A percentile compares a stretch with the other conserved stretches of the same genome.
phyloP scores from a whole-genome alignment of 805 yeast genomes.

The Saccharomycopsis microspora region DNA sequence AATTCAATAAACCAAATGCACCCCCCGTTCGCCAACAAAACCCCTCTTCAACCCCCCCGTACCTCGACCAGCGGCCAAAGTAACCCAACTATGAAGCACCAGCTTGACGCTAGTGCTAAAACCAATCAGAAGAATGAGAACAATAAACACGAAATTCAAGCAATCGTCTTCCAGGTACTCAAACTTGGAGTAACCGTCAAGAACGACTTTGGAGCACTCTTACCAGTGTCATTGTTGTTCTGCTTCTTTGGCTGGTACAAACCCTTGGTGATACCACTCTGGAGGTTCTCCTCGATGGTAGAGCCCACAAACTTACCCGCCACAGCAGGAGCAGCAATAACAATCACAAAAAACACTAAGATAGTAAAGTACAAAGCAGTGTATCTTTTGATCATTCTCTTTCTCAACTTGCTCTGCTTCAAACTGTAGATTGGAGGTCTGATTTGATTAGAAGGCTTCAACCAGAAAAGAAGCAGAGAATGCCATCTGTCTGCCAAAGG shows the following conservation, averaged over 20 bases:
- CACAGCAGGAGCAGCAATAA: constrained; percentile 39
- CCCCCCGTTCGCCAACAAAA: too few relatives aligned
- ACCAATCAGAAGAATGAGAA: neutral
- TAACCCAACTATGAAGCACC: too few relatives aligned
- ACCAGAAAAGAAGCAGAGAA: constrained; percentile 57
- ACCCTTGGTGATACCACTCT: constrained; percentile 23
- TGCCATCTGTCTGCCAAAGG: constrained; percentile 62
- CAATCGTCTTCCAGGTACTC: constrained; percentile 47
- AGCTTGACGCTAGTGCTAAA: neutral
- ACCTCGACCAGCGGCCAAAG: too few relatives aligned
- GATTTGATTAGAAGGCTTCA: constrained; percentile 38
- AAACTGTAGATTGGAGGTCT: constrained; percentile 27
- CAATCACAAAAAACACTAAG: constrained; percentile 27
- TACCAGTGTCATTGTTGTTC: constrained; percentile 57
- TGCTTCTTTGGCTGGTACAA: constrained; percentile 50
- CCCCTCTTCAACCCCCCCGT: too few relatives aligned
- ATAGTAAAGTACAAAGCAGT: constrained; percentile 33
- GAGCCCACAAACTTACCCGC: constrained; percentile 18
- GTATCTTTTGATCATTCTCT: constrained; percentile 32
- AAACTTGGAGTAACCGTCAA: constrained; percentile 42
- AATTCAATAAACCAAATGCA: too few relatives aligned
- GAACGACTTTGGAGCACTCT: constrained; percentile 15
- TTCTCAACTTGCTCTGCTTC: constrained; percentile 29
- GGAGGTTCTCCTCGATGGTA: constrained; percentile 17
- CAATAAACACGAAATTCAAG: constrained; percentile 16